phyloP scores from a whole-genome alignment of 495 filamentous ascomycete genomes.

The Daldinia decipiens region DNA sequence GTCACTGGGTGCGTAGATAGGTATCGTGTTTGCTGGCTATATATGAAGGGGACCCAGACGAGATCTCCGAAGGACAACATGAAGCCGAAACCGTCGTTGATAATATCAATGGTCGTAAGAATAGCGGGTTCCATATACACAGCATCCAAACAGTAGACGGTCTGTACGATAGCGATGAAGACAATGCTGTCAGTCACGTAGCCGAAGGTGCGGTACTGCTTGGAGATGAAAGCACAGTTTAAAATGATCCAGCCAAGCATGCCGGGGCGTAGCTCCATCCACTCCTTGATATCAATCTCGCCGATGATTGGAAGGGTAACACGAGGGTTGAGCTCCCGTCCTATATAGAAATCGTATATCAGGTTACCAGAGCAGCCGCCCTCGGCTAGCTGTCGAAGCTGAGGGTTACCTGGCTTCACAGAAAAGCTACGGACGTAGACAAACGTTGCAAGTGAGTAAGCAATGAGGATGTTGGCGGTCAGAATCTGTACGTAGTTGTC shows the following conservation, averaged over 20 bases:
- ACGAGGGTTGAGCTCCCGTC: constrained; percentile 94
- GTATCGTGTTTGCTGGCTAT: constrained; percentile 88
- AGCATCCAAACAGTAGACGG: constrained; percentile 84
- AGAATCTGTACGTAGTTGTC: constrained; percentile 89
- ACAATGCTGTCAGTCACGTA: constrained; percentile 88
- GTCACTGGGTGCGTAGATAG: constrained; percentile 82
- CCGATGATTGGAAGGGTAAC: constrained; percentile 80
- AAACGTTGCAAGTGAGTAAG: constrained; percentile 72
- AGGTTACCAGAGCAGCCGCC: constrained; percentile 86
- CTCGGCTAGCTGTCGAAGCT: constrained; percentile 74
- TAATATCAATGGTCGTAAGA: constrained; percentile 96
- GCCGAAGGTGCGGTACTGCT: constrained; percentile 86
- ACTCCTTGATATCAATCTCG: constrained; percentile 90
- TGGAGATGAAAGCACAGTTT: constrained; percentile 84
- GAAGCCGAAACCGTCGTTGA: constrained; percentile 92
- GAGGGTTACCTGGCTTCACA: constrained; percentile 70
- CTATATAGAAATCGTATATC: constrained; percentile 97
- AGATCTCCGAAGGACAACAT: constrained; percentile 98
- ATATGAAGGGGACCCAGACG: constrained; percentile 92
- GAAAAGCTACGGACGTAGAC: constrained; percentile 84
- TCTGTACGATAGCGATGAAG: constrained; percentile 81
- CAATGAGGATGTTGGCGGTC: constrained; percentile 82
- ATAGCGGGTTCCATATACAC: constrained; percentile 92
- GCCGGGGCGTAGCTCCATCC: constrained; percentile 89
- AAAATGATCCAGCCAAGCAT: constrained; percentile 90